Percentiles rank a stretch among this genome's conserved stretches.
These are phyloP conservation scores for Quercus dentata DNA, from an alignment of 306 rosid genomes.

Conservation along the genomic window DNA sequence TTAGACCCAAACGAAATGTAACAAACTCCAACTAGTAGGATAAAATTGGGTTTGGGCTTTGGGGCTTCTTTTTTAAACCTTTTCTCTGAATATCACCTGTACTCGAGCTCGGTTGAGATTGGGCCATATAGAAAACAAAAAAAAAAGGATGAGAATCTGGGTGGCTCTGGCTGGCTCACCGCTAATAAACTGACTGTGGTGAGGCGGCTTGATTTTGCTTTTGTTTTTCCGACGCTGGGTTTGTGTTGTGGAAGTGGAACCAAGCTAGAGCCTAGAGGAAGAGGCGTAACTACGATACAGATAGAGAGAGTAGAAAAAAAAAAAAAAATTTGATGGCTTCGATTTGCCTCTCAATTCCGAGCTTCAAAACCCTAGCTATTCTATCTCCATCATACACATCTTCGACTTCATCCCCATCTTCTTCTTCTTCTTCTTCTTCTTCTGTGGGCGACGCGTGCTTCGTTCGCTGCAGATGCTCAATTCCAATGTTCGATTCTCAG, in stretches of 20 bases:
- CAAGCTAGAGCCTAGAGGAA: too few relatives aligned
- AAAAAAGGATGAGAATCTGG: not conserved
- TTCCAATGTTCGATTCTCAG: not conserved
- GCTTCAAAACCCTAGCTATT: conserved; percentile 1
- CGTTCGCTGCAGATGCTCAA: not conserved
- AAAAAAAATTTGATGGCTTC: not conserved
- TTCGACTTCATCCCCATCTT: not conserved
- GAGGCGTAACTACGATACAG: too few relatives aligned
- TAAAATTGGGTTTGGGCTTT: too few relatives aligned
- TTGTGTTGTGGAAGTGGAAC: not conserved
- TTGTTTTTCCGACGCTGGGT: not conserved
- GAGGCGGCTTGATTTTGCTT: not conserved
- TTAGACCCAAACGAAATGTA: too few relatives aligned
- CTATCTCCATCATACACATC: not conserved
- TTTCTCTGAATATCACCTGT: too few relatives aligned
- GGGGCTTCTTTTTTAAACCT: too few relatives aligned
- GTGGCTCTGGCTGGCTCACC: not conserved
- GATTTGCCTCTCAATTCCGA: not conserved
- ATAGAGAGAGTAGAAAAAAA: not conserved
- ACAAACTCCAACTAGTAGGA: too few relatives aligned
- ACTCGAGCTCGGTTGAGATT: not conserved
- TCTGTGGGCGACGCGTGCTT: not conserved
- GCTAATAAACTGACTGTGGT: not conserved
- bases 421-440: not conserved
- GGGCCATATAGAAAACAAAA: not conserved